phyloP scores from a whole-genome alignment of 495 filamentous ascomycete species.

The Trichoderma gamsii region DNA sequence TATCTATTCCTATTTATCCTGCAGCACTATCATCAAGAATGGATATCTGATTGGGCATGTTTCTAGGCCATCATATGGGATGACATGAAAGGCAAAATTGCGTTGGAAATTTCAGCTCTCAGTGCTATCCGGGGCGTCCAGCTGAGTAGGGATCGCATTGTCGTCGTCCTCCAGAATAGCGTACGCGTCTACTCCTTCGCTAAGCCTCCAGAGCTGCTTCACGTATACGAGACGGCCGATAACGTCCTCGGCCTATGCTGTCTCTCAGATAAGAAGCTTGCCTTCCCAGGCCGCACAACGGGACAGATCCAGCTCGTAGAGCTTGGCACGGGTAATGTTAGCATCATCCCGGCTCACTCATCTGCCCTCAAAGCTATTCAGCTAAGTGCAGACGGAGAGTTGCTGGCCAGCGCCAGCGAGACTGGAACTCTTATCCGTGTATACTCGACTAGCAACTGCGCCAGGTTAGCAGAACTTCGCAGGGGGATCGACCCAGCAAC shows the following conservation, averaged over 20 bases:
- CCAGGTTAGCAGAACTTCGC: conserved; percentile 73
- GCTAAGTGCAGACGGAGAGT: conserved; percentile 70
- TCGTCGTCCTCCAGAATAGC: conserved; percentile 74
- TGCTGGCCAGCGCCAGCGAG: conserved; percentile 88
- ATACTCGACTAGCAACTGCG: conserved; percentile 69
- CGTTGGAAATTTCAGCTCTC: conserved; percentile 47
- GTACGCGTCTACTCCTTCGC: conserved; percentile 78
- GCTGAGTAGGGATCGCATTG: conserved; percentile 69
- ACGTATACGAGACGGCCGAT: conserved; percentile 77
- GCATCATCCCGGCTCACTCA: conserved; percentile 88
- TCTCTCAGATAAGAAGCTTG: conserved; percentile 62
- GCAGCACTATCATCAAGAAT: conserved; percentile 22
- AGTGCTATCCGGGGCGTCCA: conserved; percentile 71
- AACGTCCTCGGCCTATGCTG: conserved; percentile 79
- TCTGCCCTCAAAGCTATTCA: conserved; percentile 71
- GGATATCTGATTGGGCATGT: background rate
- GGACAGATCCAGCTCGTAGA: conserved; percentile 94
- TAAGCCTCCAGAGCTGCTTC: conserved; percentile 63
- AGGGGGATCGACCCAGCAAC: conserved; percentile 82
- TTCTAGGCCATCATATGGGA: conserved; percentile 83
- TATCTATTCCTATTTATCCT: conserved; percentile 20
- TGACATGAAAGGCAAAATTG: conserved; percentile 68
- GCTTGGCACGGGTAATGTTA: conserved; percentile 73
- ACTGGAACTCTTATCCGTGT: conserved; percentile 88
- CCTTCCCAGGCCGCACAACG: conserved; percentile 74